A percentile compares a stretch with the other conserved stretches of the same genome.
phyloP scores from a whole-genome alignment of 2,329 filamentous ascomycete genomes.

The Xylariales sp. region DNA sequence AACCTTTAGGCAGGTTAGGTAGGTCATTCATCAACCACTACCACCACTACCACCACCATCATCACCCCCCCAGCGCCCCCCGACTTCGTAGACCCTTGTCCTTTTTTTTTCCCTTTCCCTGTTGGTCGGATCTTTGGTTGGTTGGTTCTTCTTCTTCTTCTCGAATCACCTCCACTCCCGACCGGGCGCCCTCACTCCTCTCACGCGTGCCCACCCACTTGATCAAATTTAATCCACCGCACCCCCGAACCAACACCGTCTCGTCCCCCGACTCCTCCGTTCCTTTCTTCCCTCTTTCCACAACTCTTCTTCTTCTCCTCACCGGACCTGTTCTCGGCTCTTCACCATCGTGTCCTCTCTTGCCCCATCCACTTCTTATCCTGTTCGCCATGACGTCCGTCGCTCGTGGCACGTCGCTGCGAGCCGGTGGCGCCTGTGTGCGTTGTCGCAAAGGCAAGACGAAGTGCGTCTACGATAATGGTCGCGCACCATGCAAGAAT shows the following conservation, averaged over 20 bases:
- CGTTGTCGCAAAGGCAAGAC: slow-evolving; percentile 74
- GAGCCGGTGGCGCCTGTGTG: slow-evolving; percentile 70
- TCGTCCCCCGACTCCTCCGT: slow-evolving; percentile 49
- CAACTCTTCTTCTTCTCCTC: slow-evolving; percentile 39
- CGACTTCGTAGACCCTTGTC: neutral
- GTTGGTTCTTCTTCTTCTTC: slow-evolving; percentile 9
- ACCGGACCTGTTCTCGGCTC: slow-evolving; percentile 47
- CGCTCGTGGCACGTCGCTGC: slow-evolving; percentile 68
- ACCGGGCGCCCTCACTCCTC: slow-evolving; percentile 45
- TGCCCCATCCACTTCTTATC: neutral
- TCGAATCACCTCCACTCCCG: slow-evolving; percentile 48
- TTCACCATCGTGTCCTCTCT: slow-evolving; percentile 30
- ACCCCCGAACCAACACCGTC: slow-evolving; percentile 49
- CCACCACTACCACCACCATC: no score
- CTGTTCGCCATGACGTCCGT: slow-evolving; percentile 57
- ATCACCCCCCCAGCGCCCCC: neutral
- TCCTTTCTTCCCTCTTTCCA: slow-evolving; percentile 42
- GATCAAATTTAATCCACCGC: slow-evolving; percentile 49
- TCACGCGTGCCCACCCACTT: slow-evolving; percentile 40
- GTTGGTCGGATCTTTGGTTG: no score
- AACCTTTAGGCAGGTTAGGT: no score
- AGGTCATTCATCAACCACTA: neutral
- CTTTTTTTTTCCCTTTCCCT: slow-evolving; percentile 9
- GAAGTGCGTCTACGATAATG: slow-evolving; percentile 72
- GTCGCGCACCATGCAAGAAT: slow-evolving; percentile 71